Conservation (phyloP, 2,329 filamentous ascomycete species). For the Colletotrichum liriopes region DNA sequence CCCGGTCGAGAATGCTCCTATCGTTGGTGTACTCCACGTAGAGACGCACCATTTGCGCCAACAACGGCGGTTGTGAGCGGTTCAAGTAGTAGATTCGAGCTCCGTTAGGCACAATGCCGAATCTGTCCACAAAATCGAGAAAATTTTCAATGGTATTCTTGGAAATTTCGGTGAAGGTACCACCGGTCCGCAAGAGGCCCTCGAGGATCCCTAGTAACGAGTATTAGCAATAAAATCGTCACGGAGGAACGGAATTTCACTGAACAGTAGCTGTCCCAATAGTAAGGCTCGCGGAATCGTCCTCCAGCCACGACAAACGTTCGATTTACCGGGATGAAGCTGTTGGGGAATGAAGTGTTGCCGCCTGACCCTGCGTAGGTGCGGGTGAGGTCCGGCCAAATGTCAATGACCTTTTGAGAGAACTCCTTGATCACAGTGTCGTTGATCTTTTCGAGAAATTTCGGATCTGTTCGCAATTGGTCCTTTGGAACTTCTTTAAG, state of each 20-base stretch:
- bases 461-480: conserved; percentile 69
- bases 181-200: conserved; percentile 75
- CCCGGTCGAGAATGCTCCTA: conserved; percentile 71
- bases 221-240: background rate
- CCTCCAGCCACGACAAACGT: conserved; percentile 81
- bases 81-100: conserved; percentile 79
- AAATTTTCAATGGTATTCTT: conserved; percentile 81
- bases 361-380: conserved; percentile 66
- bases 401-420: conserved; percentile 74
- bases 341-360: conserved; percentile 72
- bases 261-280: conserved; percentile 75
- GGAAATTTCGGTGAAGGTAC: conserved; percentile 74
- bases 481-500: conserved; percentile 67
- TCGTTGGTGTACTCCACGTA: conserved; percentile 78
- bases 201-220: conserved; percentile 70
- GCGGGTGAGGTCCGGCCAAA: conserved; percentile 79
- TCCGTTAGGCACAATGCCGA: conserved; percentile 79
- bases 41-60: conserved; percentile 76
- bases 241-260: background rate
- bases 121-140: conserved; percentile 75
- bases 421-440: conserved; percentile 74
- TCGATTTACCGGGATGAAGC: conserved; percentile 77
- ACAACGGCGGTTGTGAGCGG: conserved; percentile 76
- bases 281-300: conserved; percentile 80
- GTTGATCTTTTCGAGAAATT: conserved; percentile 71